A percentile compares a stretch with the other conserved stretches of the same genome.
phyloP scores from a whole-genome alignment of 1,139 yeast species.

The Saccharomyces hybrid region DNA sequence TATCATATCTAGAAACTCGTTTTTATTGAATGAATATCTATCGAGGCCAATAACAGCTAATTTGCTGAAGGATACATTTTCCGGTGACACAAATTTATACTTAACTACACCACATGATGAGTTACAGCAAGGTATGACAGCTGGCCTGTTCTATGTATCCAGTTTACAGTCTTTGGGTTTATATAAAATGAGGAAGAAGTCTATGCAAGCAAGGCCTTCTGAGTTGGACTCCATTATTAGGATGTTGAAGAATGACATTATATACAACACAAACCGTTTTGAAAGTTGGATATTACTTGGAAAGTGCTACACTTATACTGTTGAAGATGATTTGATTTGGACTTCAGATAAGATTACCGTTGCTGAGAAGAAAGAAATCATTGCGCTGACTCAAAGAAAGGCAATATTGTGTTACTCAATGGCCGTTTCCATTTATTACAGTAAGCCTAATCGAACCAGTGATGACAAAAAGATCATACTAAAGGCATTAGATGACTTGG shows the following conservation, averaged over 20 bases:
- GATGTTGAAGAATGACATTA: conserved; percentile 58
- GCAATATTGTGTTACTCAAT: conserved; percentile 67
- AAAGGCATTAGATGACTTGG: conserved; percentile 25
- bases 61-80: conserved; percentile 48
- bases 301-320: conserved; percentile 69
- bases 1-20: conserved; percentile 35
- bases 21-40: conserved; percentile 45
- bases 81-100: conserved; percentile 45
- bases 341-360: conserved; percentile 75
- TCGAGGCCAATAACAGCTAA: conserved; percentile 44
- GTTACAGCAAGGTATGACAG: conserved; percentile 35
- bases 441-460: not conserved
- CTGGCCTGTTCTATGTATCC: conserved; percentile 67
- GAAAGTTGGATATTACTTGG: conserved; percentile 88
- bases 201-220: conserved; percentile 71
- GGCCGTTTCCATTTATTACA: conserved; percentile 42
- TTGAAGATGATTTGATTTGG: conserved; percentile 87
- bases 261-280: conserved; percentile 57
- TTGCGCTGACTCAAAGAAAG: conserved; percentile 62
- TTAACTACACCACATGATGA: conserved; percentile 35
- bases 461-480: conserved; percentile 28
- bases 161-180: conserved; percentile 62
- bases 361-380: conserved; percentile 51
- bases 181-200: conserved; percentile 60
- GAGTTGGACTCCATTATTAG: conserved; percentile 71